Percentiles rank a stretch among this genome's conserved stretches.
Evolutionary conservation across 371 early-diverging fungal species (phyloP).

Genomic region (Actinomucor elegans): DNA sequence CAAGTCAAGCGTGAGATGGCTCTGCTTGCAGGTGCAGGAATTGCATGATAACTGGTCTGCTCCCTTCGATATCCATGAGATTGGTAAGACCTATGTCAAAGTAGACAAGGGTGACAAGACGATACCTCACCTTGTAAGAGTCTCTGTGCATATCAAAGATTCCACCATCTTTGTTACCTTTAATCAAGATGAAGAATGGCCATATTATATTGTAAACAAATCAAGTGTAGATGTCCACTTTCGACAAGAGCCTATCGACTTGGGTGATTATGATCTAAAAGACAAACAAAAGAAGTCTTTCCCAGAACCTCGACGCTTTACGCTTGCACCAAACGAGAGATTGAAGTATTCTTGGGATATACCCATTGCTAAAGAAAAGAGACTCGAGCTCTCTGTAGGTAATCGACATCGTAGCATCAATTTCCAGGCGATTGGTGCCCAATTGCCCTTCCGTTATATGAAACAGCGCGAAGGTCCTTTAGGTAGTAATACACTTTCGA

Average conservation of each 20-base stretch:
- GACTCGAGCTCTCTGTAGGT: slow-evolving; percentile 66
- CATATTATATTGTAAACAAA: slow-evolving; percentile 83
- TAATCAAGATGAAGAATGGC: slow-evolving; percentile 83
- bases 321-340: slow-evolving; percentile 32
- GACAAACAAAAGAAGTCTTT: slow-evolving; percentile 32
- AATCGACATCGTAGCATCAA: slow-evolving; percentile 77
- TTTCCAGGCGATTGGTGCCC: slow-evolving; percentile 88
- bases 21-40: slow-evolving; percentile 52
- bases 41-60: slow-evolving; percentile 67
- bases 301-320: slow-evolving; percentile 17
- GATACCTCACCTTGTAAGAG: slow-evolving; percentile 70
- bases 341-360: slow-evolving; percentile 92
- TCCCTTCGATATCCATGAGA: slow-evolving; percentile 75
- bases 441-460: slow-evolving; percentile 77
- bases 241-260: slow-evolving; percentile 59
- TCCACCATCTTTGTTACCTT: slow-evolving; percentile 88
- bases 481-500: slow-evolving; percentile 55
- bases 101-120: slow-evolving; percentile 50
- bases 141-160: slow-evolving; percentile 75
- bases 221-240: slow-evolving; percentile 74
- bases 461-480: slow-evolving; percentile 17
- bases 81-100: slow-evolving; percentile 84
- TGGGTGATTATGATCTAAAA: slow-evolving; percentile 35
- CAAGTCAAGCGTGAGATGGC: slow-evolving; percentile 44
- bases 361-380: slow-evolving; percentile 74